A percentile compares a stretch with the other conserved stretches of the same genome.
Conservation (phyloP, 148 eudicot genomes). For the Silene conica region DNA sequence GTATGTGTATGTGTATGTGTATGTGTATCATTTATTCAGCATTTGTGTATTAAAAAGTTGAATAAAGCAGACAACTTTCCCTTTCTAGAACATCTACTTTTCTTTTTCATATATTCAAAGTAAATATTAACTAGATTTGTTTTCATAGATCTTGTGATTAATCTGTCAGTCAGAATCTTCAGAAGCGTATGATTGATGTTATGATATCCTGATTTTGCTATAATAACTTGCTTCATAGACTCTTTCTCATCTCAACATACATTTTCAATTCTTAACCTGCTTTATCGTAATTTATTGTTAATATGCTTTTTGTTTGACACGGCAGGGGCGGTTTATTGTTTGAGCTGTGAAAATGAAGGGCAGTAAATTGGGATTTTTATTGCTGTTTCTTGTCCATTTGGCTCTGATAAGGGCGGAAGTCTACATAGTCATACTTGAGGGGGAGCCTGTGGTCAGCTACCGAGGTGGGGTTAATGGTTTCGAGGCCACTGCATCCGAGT, state of each 20-base stretch:
- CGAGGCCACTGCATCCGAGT: conserved; percentile 80
- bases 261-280: conserved; percentile 3
- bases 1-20: conserved; percentile 18
- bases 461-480: conserved; percentile 76
- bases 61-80: conserved; percentile 28
- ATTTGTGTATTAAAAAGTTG: conserved; percentile 10
- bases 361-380: conserved; percentile 28
- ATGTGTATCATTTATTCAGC: conserved; percentile 7
- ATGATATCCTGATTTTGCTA: conserved; percentile 2
- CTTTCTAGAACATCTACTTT: conserved; percentile 21
- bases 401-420: conserved; percentile 47
- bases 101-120: conserved; percentile 13
- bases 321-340: conserved; percentile 26
- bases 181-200: conserved; percentile 21
- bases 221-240: neutral
- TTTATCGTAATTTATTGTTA: conserved; percentile 8
- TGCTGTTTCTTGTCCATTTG: conserved; percentile 44
- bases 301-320: conserved; percentile 6
- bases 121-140: conserved; percentile 7
- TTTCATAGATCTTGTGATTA: conserved; percentile 24
- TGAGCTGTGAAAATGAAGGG: conserved; percentile 44
- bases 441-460: conserved; percentile 80
- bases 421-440: conserved; percentile 78
- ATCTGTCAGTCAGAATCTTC: conserved; percentile 29
- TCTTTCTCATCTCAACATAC: neutral